Evolutionary conservation across 2,329 filamentous ascomycete genomes (phyloP), one percentile per base, ranked within the genome.

Genomic region (Pestalotiopsis sp.): DNA sequence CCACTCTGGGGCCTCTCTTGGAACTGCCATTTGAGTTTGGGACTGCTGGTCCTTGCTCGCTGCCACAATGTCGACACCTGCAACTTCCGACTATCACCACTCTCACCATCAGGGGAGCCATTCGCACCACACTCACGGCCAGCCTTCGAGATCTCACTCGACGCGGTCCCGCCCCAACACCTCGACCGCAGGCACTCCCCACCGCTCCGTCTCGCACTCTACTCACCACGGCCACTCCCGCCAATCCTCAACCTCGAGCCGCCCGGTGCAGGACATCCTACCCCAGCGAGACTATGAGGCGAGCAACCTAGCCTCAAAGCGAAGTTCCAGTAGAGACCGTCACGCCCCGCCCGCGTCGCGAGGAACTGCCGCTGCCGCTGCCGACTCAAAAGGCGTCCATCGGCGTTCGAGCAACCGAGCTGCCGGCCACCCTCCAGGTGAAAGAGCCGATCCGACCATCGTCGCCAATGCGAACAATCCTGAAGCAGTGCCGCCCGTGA

Each of bases 211-310:
- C 39, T 78, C 73, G 49, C 75, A 75, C 63, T 75, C 75, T 70
- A 78, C 78, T 73, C 80, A 79, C 69, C 80, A 78, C 72, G 79
- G 77, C 74, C 78, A 79, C 67, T 73, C 73, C 63, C 72, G 72
- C 65, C 71, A 71, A n/a, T 20, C 31, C 20, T 81, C 82, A 45
- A 83, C 82, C 31, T 81, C 82, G 57, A 78, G 80, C 68, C 82
- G 81, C 71, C 80, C 82, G 69, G 75, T 80, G 62, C 82, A 84
- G 71, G 81, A 86, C 68, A 73, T 81, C 58, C 74, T 82, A 66
- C 82, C 83, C 67, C 89, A 91, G 76, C 86, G 91, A 79, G 93
- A 96, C 81, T 91, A 90, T 84, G 93, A 95, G 82, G 87, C 90
- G 75, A 85, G 87, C 75, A 91, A 91, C 83, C 80, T 92, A 83